Percentiles rank a stretch among this genome's conserved stretches.
Conservation (phyloP, 345 rosid species). For the Rubroshorea leprosula region DNA sequence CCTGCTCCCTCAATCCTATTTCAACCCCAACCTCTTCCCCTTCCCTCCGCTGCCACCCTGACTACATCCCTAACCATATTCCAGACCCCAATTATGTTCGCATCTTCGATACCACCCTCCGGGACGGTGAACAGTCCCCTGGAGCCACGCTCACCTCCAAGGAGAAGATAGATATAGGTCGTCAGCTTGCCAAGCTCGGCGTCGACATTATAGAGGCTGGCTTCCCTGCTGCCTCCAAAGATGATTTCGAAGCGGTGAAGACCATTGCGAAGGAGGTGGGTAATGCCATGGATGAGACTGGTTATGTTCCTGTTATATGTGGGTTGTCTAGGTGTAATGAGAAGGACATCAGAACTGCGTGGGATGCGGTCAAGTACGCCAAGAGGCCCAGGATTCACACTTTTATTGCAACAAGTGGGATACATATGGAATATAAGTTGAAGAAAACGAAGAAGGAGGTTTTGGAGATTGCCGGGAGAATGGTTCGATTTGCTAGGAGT, state of each 20-base stretch:
- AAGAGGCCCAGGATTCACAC: conserved; percentile 80
- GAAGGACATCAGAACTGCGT: conserved; percentile 66
- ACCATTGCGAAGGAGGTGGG: conserved; percentile 72
- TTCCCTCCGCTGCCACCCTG: conserved; percentile 41
- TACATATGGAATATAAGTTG: conserved; percentile 77
- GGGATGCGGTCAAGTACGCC: conserved; percentile 89
- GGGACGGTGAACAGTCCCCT: conserved; percentile 98
- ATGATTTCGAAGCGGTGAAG: conserved; percentile 83
- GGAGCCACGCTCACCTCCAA: conserved; percentile 94
- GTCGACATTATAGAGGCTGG: conserved; percentile 95
- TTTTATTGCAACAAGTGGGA: conserved; percentile 80
- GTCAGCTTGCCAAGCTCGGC: conserved; percentile 76
- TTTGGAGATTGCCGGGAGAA: conserved; percentile 62
- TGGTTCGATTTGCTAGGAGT: conserved; percentile 71
- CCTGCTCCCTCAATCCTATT: conserved; percentile 17
- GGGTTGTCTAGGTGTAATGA: conserved; percentile 85
- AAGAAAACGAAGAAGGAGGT: conserved; percentile 71
- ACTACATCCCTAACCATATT: conserved; percentile 65
- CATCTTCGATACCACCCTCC: conserved; percentile 92
- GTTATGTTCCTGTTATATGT: conserved; percentile 87
- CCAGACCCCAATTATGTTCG: conserved; percentile 74
- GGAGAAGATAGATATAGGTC: conserved; percentile 83
- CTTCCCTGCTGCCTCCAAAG: conserved; percentile 86
- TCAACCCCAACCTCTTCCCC: conserved; percentile 22
- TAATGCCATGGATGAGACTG: conserved; percentile 49